Conservation (phyloP, 106 monocot species). For the Acorus calamus region DNA sequence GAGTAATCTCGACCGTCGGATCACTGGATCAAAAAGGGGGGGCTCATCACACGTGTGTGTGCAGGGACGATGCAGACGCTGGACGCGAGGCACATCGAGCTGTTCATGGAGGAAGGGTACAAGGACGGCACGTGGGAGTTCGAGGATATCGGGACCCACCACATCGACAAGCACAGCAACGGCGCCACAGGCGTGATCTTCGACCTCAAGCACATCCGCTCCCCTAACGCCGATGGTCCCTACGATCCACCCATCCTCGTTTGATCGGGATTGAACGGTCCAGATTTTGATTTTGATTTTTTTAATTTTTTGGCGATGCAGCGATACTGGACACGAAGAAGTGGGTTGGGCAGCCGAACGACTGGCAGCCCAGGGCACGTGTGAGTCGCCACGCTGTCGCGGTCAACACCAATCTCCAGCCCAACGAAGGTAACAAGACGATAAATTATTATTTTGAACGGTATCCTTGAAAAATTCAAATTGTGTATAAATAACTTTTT, state of each 20-base stretch:
- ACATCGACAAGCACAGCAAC: constrained; percentile 23
- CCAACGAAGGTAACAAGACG: constrained; percentile 47
- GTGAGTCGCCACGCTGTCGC: constrained; percentile 54
- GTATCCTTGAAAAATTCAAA: too few relatives aligned
- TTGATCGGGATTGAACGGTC: too few relatives aligned
- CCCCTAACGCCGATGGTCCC: constrained; percentile 33
- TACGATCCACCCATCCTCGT: neutral
- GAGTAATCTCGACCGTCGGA: too few relatives aligned
- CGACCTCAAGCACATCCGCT: constrained; percentile 39
- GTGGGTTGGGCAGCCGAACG: constrained; percentile 42
- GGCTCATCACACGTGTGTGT: neutral
- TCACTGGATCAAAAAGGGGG: too few relatives aligned
- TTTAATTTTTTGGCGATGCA: constrained; percentile 1
- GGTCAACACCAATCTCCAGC: constrained; percentile 80
- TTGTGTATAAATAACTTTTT: too few relatives aligned
- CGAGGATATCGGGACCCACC: constrained; percentile 50
- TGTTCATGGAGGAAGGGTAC: constrained; percentile 69
- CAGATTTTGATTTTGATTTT: too few relatives aligned
- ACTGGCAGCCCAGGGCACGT: constrained; percentile 81
- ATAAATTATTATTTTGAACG: neutral
- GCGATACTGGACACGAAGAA: constrained; percentile 40
- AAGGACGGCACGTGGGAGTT: constrained; percentile 51
- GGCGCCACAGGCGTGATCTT: constrained; percentile 62
- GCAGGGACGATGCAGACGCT: constrained; percentile 90
- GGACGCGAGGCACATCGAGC: constrained; percentile 64